Conservation (phyloP, 805 yeast genomes). For the Saccharomyces kudriavzevii region DNA sequence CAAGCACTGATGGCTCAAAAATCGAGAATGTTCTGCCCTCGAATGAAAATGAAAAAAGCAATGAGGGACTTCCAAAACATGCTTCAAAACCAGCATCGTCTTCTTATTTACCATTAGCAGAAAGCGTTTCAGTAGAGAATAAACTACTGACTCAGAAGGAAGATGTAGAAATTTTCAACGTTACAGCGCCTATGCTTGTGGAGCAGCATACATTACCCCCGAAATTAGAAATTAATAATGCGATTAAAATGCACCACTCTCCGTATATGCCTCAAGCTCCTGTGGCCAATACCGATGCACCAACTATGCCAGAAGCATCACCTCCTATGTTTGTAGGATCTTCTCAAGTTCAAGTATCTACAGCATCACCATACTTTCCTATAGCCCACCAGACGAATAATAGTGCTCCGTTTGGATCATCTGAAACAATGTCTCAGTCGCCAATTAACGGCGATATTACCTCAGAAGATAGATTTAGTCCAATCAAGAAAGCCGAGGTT, state of each 20-base stretch:
- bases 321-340: neutral
- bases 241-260: neutral
- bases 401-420: neutral
- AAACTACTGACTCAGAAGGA: neutral
- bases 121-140: neutral
- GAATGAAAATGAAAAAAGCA: neutral
- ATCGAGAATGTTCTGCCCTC: neutral
- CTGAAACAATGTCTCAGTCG: neutral
- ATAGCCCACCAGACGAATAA: neutral
- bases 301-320: neutral
- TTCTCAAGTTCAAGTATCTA: neutral
- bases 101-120: neutral
- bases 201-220: neutral
- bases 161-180: neutral
- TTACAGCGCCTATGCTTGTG: neutral
- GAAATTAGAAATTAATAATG: neutral
- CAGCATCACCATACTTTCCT: neutral
- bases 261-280: neutral
- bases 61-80: neutral
- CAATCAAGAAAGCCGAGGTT: constrained; percentile 16
- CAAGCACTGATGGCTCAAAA: neutral
- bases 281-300: neutral
- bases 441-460: neutral
- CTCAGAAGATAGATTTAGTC: constrained; percentile 12
- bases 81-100: neutral